phyloP scores from a whole-genome alignment of 202 grass and related monocot species.

The Schoenoplectus tabernaemontani region DNA sequence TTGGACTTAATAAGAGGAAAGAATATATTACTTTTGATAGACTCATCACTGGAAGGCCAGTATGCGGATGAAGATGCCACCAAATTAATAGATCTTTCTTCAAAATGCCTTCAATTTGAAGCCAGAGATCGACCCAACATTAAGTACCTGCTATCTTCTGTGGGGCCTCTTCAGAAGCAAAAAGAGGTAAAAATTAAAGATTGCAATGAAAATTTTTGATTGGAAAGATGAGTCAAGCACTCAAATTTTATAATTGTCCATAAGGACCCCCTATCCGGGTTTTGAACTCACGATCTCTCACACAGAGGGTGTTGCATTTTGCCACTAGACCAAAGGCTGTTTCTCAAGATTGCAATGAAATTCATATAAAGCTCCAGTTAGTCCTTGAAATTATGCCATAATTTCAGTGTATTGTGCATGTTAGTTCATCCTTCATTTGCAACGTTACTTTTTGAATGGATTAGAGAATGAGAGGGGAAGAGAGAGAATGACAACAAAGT shows the following conservation, averaged over 20 bases:
- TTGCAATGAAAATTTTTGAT: not conserved
- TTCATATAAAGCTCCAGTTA: not conserved
- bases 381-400: not conserved
- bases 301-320: too few relatives aligned
- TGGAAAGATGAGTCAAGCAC: too few relatives aligned
- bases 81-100: constrained; percentile 86
- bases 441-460: too few relatives aligned
- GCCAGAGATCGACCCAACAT: constrained; percentile 94
- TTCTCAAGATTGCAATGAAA: too few relatives aligned
- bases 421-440: constrained; percentile 14
- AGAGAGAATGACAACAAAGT: too few relatives aligned
- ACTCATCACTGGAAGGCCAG: constrained; percentile 95
- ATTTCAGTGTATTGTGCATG: not conserved
- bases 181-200: constrained; percentile 51
- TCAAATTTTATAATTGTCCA: too few relatives aligned
- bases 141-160: constrained; percentile 91
- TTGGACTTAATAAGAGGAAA: constrained; percentile 98
- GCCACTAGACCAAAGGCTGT: too few relatives aligned
- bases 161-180: constrained; percentile 97
- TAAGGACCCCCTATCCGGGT: too few relatives aligned
- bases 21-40: constrained; percentile 93
- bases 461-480: too few relatives aligned
- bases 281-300: too few relatives aligned
- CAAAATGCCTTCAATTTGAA: constrained; percentile 97
- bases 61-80: constrained; percentile 97